phyloP scores from a whole-genome alignment of 2,329 filamentous ascomycete genomes.

The Xylariaceae sp. region DNA sequence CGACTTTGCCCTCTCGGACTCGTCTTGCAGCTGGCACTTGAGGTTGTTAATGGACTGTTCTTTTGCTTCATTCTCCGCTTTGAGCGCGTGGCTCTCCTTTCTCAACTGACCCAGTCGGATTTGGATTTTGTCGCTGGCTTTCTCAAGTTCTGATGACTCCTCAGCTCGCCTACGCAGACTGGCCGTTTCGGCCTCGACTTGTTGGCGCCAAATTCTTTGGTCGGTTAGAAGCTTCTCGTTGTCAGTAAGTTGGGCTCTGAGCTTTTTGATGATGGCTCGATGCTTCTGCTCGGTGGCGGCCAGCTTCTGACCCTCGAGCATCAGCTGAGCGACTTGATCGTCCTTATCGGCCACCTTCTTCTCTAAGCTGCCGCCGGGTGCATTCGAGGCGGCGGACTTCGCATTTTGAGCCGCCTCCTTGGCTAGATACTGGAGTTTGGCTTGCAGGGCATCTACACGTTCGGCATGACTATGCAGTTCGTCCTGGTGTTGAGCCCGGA shows the following conservation, averaged over 20 bases:
- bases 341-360: conserved; percentile 86
- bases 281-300: conserved; percentile 84
- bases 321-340: conserved; percentile 79
- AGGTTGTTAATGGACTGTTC: conserved; percentile 64
- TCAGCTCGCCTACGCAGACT: conserved; percentile 44
- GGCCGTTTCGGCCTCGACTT: conserved; percentile 48
- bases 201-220: conserved; percentile 56
- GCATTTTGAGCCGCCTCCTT: conserved; percentile 75
- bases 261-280: conserved; percentile 75
- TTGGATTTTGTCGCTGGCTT: conserved; percentile 40
- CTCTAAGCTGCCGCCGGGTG: conserved; percentile 62
- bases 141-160: conserved; percentile 54
- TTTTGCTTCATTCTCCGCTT: conserved; percentile 59
- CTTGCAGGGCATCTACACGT: conserved; percentile 84
- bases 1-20: conserved; percentile 61
- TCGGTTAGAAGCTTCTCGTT: conserved; percentile 62
- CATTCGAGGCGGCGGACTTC: conserved; percentile 60
- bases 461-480: conserved; percentile 83
- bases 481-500: conserved; percentile 63
- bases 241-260: conserved; percentile 63
- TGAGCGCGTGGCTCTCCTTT: conserved; percentile 52
- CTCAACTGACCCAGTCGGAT: conserved; percentile 26
- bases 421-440: conserved; percentile 84
- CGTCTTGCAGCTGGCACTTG: conserved; percentile 64
- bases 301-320: conserved; percentile 88